Conservation (phyloP, 2,329 filamentous ascomycete genomes). For the Stenocarpella maydis region DNA sequence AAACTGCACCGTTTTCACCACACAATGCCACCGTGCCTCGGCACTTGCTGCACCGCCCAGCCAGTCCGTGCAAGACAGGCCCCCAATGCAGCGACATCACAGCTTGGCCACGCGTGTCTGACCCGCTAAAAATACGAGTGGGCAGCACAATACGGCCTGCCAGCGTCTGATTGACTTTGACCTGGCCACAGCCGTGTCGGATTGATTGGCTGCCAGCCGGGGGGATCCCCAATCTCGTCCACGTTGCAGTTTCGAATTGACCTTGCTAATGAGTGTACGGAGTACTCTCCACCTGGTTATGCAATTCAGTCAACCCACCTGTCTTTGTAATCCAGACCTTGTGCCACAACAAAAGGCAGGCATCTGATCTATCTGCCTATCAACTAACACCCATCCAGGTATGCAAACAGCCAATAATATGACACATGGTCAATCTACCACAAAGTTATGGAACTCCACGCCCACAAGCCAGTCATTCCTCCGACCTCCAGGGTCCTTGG, state of each 20-base stretch:
- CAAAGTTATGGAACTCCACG: background rate
- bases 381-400: background rate
- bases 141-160: background rate
- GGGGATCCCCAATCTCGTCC: background rate
- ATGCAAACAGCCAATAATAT: background rate
- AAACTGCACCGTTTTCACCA: background rate
- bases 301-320: background rate
- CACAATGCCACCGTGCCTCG: background rate
- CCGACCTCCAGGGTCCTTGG: background rate
- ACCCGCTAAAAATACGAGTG: constrained; percentile 8
- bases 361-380: background rate
- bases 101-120: background rate
- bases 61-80: background rate
- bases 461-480: background rate
- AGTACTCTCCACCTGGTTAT: too few species aligned
- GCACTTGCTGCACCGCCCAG: too few species aligned
- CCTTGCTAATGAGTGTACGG: background rate
- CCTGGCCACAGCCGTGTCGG: background rate
- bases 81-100: constrained; percentile 11
- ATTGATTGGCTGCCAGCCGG: constrained; percentile 8
- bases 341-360: too few species aligned
- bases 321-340: too few species aligned
- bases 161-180: constrained; percentile 12
- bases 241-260: constrained; percentile 21
- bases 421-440: background rate